Conservation (phyloP, 768 basidiomycete species). For the Boletus rubescentipes region DNA sequence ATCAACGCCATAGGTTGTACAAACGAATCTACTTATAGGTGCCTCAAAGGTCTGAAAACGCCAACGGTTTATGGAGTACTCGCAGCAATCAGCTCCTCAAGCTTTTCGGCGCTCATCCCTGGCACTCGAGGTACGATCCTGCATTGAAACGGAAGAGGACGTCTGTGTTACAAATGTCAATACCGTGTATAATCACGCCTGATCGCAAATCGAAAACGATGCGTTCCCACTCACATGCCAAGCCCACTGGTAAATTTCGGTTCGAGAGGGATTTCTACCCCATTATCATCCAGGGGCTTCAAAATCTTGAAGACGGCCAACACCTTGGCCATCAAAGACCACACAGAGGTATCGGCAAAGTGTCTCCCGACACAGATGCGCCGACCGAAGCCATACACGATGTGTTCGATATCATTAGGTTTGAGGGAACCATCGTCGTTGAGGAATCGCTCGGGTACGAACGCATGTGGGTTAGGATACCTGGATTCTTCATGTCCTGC, state of each 20-base stretch:
- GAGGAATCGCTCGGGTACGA: conserved; percentile 41
- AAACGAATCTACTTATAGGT: too few relatives aligned
- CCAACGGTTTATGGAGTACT: not conserved
- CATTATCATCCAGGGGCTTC: conserved; percentile 9
- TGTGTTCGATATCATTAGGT: not conserved
- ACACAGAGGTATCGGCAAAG: conserved; percentile 20
- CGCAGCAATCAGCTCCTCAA: not conserved
- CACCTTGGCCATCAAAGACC: conserved; percentile 14
- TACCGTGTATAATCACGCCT: not conserved
- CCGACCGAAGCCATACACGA: conserved; percentile 27
- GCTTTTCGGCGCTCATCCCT: not conserved
- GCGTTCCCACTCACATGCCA: not conserved
- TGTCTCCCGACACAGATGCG: conserved; percentile 24
- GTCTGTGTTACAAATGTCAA: not conserved
- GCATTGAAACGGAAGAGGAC: not conserved
- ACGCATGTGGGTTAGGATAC: conserved; percentile 36
- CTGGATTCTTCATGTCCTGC: conserved; percentile 25
- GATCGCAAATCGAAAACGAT: not conserved
- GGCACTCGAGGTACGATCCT: not conserved
- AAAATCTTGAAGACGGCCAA: conserved; percentile 16
- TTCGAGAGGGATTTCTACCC: conserved; percentile 8
- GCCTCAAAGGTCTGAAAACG: too few relatives aligned
- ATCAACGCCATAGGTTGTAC: too few relatives aligned
- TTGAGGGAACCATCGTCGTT: conserved; percentile 25
- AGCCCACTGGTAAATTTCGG: not conserved